Conservation (phyloP, 305 asterid genomes). For the Andrographis paniculata region DNA sequence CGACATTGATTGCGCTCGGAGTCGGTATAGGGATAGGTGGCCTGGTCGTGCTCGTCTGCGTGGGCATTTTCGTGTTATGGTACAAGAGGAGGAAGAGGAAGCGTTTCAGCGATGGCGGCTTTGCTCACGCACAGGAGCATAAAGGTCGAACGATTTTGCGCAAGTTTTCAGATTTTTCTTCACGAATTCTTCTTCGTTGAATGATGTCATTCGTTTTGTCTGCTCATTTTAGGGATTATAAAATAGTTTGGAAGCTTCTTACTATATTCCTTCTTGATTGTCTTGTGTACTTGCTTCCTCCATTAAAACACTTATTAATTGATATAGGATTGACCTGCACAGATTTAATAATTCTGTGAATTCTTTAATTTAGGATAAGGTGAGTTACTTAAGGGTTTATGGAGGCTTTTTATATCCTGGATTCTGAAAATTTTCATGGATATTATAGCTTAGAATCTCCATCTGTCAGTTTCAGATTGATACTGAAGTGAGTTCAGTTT, state of each 20-base stretch:
- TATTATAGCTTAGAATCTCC: background rate
- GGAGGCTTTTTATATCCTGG: conserved; percentile 7
- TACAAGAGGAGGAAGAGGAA: conserved; percentile 54
- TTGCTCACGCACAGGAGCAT: conserved; percentile 26
- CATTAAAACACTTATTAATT: conserved; percentile 4
- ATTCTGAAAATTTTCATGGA: conserved; percentile 11
- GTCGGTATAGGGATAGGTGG: conserved; percentile 89
- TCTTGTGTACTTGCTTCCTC: conserved; percentile 16
- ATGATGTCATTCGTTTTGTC: conserved; percentile 3
- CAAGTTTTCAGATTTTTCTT: background rate
- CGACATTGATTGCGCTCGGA: conserved; percentile 57
- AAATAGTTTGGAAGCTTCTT: conserved; percentile 7
- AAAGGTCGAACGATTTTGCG: conserved; percentile 34
- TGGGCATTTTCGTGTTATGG: conserved; percentile 58
- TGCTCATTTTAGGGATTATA: background rate
- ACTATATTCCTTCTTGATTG: conserved; percentile 7
- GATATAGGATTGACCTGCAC: background rate
- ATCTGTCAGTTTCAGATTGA: conserved; percentile 4
- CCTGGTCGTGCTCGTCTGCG: conserved; percentile 50
- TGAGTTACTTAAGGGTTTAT: conserved; percentile 8
- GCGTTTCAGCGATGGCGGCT: conserved; percentile 26
- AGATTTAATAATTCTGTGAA: background rate
- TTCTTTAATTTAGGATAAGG: background rate
- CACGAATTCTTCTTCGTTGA: background rate
- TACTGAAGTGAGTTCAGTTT: no score